Conservation (phyloP, 352 stramenopile genomes). For the Globisporangium polare region DNA sequence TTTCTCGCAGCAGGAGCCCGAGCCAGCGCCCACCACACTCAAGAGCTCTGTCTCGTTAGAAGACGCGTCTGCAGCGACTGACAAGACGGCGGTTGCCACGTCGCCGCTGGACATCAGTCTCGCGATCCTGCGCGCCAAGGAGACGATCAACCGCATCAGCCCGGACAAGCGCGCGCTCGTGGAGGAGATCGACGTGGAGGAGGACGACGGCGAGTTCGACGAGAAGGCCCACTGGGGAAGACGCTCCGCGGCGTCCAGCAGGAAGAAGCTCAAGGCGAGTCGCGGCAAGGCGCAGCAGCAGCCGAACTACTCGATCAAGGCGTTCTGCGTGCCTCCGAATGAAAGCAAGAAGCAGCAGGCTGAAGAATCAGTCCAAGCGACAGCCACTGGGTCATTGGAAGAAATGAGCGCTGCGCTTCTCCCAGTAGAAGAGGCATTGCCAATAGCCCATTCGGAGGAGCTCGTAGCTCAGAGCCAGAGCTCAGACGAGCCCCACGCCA, state of each 20-base stretch:
- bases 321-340: slow-evolving; percentile 39
- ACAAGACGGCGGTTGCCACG: slow-evolving; percentile 7
- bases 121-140: slow-evolving; percentile 32
- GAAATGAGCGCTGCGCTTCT: not conserved
- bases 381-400: not conserved
- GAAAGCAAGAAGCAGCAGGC: not conserved
- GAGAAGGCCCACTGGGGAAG: slow-evolving; percentile 59
- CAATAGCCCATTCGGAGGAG: not conserved
- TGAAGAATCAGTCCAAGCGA: not conserved
- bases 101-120: slow-evolving; percentile 42
- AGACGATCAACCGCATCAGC: slow-evolving; percentile 47
- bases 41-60: not conserved
- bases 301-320: slow-evolving; percentile 48
- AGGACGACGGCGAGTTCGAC: slow-evolving; percentile 71
- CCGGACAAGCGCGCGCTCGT: slow-evolving; percentile 46
- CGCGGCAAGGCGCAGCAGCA: slow-evolving; percentile 42
- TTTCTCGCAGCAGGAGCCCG: not conserved
- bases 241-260: slow-evolving; percentile 22
- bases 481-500: not conserved
- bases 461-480: not conserved
- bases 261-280: slow-evolving; percentile 15
- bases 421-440: not conserved
- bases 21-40: not conserved
- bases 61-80: not conserved
- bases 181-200: slow-evolving; percentile 71